Base-by-base conservation (phyloP, 2,329 filamentous ascomycete genomes). In the Fonsecaea pugnacius region DNA sequence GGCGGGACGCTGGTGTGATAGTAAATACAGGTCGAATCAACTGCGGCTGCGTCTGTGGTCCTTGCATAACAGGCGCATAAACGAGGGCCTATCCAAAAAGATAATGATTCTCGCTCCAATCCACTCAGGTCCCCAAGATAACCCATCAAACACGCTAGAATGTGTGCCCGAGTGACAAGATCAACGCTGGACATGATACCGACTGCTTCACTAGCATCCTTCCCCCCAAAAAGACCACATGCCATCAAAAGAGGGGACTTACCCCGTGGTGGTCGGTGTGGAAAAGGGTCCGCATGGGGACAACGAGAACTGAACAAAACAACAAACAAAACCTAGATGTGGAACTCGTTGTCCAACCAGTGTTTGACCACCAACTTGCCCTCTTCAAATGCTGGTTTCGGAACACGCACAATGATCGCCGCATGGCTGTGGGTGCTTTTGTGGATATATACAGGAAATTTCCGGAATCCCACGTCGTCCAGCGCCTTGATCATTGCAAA, bases 401-500 rank as follows among this genome's bases (percentile, higher is more conserved):
- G 76, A 67, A 82, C 85, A 40, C 94, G 85, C 38, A 96, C 88
- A 68, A 98, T 91, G 54, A 98, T 96, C 2, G 93, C 93, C 0
- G 93, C 94, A 76, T 98, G 94, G 65, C 86, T 91, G 74, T 96
- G 91, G n/a, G 83, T 79, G 60, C 87, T 84, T 5, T 92, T 90
- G 62, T 80, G 79, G 62, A 82, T 81, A 64, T 79, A 76, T 9
- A 81, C 84, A 0, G 83, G 83, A 69, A 83, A 85, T 70, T 86
- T 87, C 50, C 77, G 80, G 73, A 86, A 84, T 2, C 85, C 84
- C 0, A 88, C 78, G 4, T 79, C 75, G 68, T 98, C 87, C 55
- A 98, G 80, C 9, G 87, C 85, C 33, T 89, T 83, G 67, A 96
- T 90, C 86, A 96, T 96, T 55, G 85, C 83, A 74, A 96, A 96